Evolutionary conservation across 2,329 filamentous ascomycete genomes (phyloP).

Genomic region (Chrysoporthe cubensis): DNA sequence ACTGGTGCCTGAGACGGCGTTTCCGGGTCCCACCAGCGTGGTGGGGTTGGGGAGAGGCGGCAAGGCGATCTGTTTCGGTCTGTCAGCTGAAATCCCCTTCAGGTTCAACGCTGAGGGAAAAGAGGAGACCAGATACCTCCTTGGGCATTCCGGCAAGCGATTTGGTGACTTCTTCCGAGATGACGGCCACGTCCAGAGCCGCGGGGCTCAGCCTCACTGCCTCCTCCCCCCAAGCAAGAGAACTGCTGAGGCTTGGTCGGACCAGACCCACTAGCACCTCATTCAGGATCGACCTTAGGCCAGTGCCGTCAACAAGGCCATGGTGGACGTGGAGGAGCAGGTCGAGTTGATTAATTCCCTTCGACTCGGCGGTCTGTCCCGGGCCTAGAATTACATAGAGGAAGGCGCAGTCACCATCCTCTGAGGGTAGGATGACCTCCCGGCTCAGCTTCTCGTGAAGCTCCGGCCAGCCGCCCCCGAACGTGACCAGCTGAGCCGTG

Average conservation of each 20-base stretch:
- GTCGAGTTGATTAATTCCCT: not conserved
- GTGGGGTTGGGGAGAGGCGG: not conserved
- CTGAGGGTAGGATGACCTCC: not conserved
- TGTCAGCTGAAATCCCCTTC: not conserved
- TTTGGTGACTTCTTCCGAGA: not conserved
- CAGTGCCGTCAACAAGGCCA: not conserved
- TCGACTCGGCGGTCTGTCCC: not conserved
- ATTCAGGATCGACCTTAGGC: not conserved
- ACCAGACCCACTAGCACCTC: not conserved
- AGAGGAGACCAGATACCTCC: not conserved
- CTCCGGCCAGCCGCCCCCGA: not conserved
- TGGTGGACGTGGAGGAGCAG: not conserved
- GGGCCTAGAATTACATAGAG: not conserved
- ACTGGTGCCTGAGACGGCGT: not conserved
- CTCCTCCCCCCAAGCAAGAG: not conserved
- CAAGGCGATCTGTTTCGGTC: not conserved
- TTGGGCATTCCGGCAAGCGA: not conserved
- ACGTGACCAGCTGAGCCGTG: not conserved
- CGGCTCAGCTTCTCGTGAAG: slow-evolving; percentile 1
- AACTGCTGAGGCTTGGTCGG: not conserved
- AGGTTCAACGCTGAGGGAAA: not conserved
- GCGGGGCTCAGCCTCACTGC: not conserved
- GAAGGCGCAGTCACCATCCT: not conserved
- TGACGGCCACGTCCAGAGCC: not conserved
- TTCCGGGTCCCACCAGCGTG: not conserved